Percentiles rank a stretch among this genome's conserved stretches.
Evolutionary conservation across 1,139 yeast species (phyloP).

Genomic region (Lizanozyma gosingica): DNA sequence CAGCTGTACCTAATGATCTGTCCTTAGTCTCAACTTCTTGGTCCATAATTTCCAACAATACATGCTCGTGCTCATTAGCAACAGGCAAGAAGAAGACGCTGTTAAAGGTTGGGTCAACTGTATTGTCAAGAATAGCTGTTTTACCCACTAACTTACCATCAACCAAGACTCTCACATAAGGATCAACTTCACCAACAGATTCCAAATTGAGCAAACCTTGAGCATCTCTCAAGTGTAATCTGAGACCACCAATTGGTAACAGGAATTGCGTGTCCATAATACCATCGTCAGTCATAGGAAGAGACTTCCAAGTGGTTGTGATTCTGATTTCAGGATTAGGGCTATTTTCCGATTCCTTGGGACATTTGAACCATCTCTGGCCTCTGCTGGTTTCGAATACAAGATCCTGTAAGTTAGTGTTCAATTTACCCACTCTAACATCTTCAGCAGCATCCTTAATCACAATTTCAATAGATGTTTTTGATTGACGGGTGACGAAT

Average conservation of each 20-base stretch:
- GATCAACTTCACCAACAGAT: constrained; percentile 63
- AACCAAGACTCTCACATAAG: constrained; percentile 51
- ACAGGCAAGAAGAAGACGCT: constrained; percentile 56
- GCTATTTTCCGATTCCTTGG: constrained; percentile 22
- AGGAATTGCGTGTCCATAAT: constrained; percentile 34
- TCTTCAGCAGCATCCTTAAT: constrained; percentile 49
- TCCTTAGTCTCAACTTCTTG: constrained; percentile 56
- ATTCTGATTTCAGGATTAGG: constrained; percentile 44
- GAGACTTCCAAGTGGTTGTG: constrained; percentile 64
- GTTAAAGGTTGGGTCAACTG: constrained; percentile 48
- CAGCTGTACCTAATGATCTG: constrained; percentile 52
- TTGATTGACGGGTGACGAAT: constrained; percentile 50
- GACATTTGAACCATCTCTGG: constrained; percentile 40
- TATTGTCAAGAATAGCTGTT: constrained; percentile 48
- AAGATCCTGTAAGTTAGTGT: constrained; percentile 46
- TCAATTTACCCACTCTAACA: constrained; percentile 43
- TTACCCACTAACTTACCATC: constrained; percentile 51
- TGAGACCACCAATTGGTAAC: constrained; percentile 59
- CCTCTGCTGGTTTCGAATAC: constrained; percentile 46
- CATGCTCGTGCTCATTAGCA: constrained; percentile 50
- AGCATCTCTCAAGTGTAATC: constrained; percentile 50
- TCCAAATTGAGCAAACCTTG: constrained; percentile 50
- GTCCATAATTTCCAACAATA: constrained; percentile 54
- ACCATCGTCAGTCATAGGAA: constrained; percentile 43
- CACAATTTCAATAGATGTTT: constrained; percentile 43